Percentiles rank a stretch among this genome's conserved stretches.
phyloP scores from a whole-genome alignment of 1,139 yeast genomes.

The Trichomonascaceae sp. region DNA sequence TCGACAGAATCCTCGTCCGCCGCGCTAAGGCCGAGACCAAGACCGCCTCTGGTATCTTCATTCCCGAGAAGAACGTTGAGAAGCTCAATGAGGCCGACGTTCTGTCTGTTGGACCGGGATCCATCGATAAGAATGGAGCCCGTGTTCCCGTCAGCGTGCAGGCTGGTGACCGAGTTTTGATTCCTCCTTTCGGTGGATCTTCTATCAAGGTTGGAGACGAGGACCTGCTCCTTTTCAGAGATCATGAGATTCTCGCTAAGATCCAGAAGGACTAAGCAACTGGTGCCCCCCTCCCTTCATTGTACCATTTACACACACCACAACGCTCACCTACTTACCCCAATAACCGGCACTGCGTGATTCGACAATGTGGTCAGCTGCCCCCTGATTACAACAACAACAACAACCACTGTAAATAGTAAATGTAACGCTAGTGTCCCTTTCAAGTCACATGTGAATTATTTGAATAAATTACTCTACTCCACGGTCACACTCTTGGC shows the following conservation, averaged over 20 bases:
- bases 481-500: constrained; percentile 98
- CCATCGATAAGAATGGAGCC: constrained; percentile 44
- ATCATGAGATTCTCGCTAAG: constrained; percentile 89
- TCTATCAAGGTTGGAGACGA: constrained; percentile 74
- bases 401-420: no score
- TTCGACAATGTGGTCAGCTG: no score
- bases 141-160: constrained; percentile 59
- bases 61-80: constrained; percentile 94
- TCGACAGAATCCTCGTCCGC: constrained; percentile 93
- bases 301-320: no score
- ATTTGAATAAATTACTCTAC: no score
- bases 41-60: constrained; percentile 89
- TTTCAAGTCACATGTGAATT: no score
- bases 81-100: constrained; percentile 54
- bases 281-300: no score
- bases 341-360: no score
- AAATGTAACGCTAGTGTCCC: no score
- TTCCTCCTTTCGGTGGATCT: constrained; percentile 85
- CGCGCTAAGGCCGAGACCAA: constrained; percentile 83
- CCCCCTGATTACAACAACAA: no score
- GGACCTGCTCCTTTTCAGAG: constrained; percentile 44
- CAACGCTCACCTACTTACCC: no score
- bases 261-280: constrained; percentile 31
- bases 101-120: constrained; percentile 40
- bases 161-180: constrained; percentile 85